Base-by-base conservation (phyloP, 2,329 filamentous ascomycete genomes). In the Fusarium gaditjirri region DNA sequence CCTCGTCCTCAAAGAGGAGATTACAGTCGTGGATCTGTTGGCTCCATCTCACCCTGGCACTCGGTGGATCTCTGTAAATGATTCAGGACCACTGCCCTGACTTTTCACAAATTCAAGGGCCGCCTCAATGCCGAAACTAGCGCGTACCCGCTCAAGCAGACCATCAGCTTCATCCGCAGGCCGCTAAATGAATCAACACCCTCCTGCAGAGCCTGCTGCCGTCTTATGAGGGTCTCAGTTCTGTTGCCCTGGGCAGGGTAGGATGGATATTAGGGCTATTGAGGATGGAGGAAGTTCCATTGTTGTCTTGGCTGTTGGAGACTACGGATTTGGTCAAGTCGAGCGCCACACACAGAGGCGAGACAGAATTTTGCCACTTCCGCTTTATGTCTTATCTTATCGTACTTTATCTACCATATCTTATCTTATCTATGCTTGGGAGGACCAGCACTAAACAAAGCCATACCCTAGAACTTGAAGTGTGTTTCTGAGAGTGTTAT, bases 51-150 rank as follows among this genome's bases (percentile, higher is more conserved):
- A 42, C 6, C 23, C n/a, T 29, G 0, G 56, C 36, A 3, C 23
- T 55, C 5, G n/a, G 14, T 1, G 8, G 5, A 1, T 57, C 54
- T 29, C 7, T 12, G 8, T 3, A 6, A 2, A 6, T 1, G 3
- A 9, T 0, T 11, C 11, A 12, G 27, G 8, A 6, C 1, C 1
- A 2, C 9, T 19, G 2, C 6, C 6, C 3, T 42, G 8, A 2
- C 3, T 0, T 2, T n/a, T 59, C 1, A 59, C n/a, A 42, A 27
- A 59, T 10, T 35, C 56, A 1, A 55, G 46, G 1, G 56, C 56
- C 0, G 29, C 27, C 2, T 59, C 56, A 1, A 59, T 16, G 4
- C 36, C 23, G 0, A 12, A 14, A 3, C 56, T 29, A 14, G 35
- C 2, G 14, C 56, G 56, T 1, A 60, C 55, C 1, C n/a, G 27